Evolutionary conservation across 192 early-diverging fungal genomes (phyloP), one percentile per base, ranked within the genome.

Genomic region (Gorgonomyces haynaldii): DNA sequence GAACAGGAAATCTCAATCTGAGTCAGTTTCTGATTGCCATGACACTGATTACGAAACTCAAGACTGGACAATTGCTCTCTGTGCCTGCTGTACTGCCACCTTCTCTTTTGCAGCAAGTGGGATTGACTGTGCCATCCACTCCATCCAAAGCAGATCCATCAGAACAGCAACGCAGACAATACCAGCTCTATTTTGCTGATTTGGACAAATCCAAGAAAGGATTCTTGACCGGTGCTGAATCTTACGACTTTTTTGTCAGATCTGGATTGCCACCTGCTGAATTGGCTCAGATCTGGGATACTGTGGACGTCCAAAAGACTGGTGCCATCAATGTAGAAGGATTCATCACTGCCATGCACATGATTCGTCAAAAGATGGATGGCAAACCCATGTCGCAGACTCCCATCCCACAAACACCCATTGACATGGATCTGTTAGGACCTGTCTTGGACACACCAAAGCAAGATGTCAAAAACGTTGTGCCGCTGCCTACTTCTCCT

Each of bases 21-120:
- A 65, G 76, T 6, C 88, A 92, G 57, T 97, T 97, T 60, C 74
- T 83, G 32, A 78, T 88, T 40, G 89, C 88, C 29, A 94, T 97
- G 90, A 76, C 79, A 54, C 82, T 87, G 49, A 81, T 97, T 43
- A 75, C 83, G 13, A 73, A 79, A 44, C 62, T 83, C 15, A 89
- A 88, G 78, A 76, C 83, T 42, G 83, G 82, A 24, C 70, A 69
- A 15, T 63, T 78, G 26, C 56, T 65, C 31, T 64, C 67, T 21
- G 65, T 93, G n/a, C 93, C 93, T 10, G 37, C 66, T 3, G 45
- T 61, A 4, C 61, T 90, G 15, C 86, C 93, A 8, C 57, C 72
- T 10, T 57, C 70, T n/a, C 54, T 81, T 38, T 83, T 54, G 71
- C 26, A 22, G 30, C 43, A 25, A 37, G 20, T n/a, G 16, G 17